These are phyloP conservation scores for Butyriboletus loyo DNA, from an alignment of 768 basidiomycete species.

Conservation along the genomic window DNA sequence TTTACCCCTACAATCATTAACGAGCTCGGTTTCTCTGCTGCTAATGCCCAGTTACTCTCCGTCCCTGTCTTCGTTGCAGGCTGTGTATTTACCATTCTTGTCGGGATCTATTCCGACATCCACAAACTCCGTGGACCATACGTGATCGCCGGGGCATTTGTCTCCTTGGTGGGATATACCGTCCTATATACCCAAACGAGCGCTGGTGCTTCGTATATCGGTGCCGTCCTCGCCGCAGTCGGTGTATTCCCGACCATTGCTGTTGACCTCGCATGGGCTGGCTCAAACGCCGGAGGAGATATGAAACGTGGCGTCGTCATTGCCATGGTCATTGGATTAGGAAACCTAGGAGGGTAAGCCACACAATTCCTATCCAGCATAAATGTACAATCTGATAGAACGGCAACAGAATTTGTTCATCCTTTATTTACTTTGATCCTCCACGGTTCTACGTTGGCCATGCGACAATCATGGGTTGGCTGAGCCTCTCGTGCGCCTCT, in stretches of 20 bases:
- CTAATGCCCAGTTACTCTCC: slow-evolving; percentile 48
- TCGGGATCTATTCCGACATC: slow-evolving; percentile 43
- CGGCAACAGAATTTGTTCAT: slow-evolving; percentile 36
- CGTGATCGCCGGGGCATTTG: slow-evolving; percentile 39
- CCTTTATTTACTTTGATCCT: slow-evolving; percentile 39
- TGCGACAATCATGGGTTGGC: slow-evolving; percentile 36
- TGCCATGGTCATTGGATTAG: slow-evolving; percentile 52
- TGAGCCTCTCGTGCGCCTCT: slow-evolving; percentile 26
- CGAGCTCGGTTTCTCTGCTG: slow-evolving; percentile 48
- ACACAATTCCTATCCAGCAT: slow-evolving; percentile 10
- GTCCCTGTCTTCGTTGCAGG: slow-evolving; percentile 50
- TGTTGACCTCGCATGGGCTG: slow-evolving; percentile 51
- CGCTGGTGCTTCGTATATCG: slow-evolving; percentile 38
- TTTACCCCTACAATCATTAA: slow-evolving; percentile 52
- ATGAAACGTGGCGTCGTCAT: slow-evolving; percentile 49
- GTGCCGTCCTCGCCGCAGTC: slow-evolving; percentile 46
- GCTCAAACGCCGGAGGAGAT: slow-evolving; percentile 55
- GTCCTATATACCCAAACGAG: slow-evolving; percentile 38
- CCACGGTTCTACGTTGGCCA: slow-evolving; percentile 39
- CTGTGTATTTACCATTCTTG: slow-evolving; percentile 41
- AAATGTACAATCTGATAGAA: slow-evolving; percentile 2
- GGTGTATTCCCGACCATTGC: slow-evolving; percentile 53
- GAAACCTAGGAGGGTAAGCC: slow-evolving; percentile 51
- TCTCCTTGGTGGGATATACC: slow-evolving; percentile 52
- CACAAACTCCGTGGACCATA: slow-evolving; percentile 47